Base-by-base conservation (phyloP, 2,329 filamentous ascomycete species). In the Stachybotrys chartarum region DNA sequence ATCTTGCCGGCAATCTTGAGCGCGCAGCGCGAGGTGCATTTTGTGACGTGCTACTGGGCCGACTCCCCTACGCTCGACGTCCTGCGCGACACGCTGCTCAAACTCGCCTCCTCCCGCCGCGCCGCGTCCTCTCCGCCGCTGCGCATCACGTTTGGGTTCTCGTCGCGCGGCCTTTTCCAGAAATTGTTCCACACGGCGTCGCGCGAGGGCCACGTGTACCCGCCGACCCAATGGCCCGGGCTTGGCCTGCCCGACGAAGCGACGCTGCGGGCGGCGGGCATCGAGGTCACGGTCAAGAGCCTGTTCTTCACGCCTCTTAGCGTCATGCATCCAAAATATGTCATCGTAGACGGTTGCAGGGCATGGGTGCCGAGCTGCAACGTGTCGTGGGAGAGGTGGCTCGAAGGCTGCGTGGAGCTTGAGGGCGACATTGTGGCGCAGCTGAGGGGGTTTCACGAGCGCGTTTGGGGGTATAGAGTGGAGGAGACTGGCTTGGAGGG, bases 291-390 rank as follows among this genome's bases (percentile, higher is more conserved):
- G 0, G 82, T 91, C 55, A 92, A 91, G 73, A 90, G 85, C 59
- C 75, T 93, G 7, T 95, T 95, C 69, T 84, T 93, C 59, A 75
- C 85, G 3, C 90, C 90, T 0, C 85, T 94, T 57, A 90, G 88
- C 63, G 86, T 95, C n/a, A 88, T 94, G 84, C 90, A 95, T 66
- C 87, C 90, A 0, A 95, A 95, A 64, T 93, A 90, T 61, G 77
- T 93, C 44, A 77, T 94, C 14, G 70, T 93, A 1, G 90, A 95
- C 66, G 79, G 86, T 1, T 68, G 75, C 35, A 77, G 72, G 3
- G 87, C 87, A 0, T 86, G 87, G 63, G 69, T 94, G 10, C 90
- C 90, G 0, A 91, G 87, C 62, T 92, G 88, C 69, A 95, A 95
- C 62, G 83, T 95, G 5, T 91, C 87, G 64, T 94, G 88, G 88